Conservation (phyloP, 345 rosid species). For the Rhizophora mangle region DNA sequence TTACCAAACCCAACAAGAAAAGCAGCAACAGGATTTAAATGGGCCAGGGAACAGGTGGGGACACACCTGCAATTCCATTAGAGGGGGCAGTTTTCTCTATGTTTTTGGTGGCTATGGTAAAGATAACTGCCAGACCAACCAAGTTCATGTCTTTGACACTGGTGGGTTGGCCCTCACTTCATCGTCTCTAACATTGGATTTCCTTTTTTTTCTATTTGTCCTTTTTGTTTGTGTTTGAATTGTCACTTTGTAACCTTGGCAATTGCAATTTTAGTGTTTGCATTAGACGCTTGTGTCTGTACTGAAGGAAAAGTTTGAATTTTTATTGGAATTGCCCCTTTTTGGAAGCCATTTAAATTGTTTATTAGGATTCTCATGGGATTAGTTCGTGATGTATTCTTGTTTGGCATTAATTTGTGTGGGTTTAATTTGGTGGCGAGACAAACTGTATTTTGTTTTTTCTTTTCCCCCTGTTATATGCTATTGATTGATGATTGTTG, state of each 20-base stretch:
- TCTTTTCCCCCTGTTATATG: not conserved
- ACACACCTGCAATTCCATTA: conserved; percentile 88
- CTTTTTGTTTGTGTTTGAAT: not conserved
- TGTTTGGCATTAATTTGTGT: conserved; percentile 12
- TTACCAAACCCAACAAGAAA: conserved; percentile 1
- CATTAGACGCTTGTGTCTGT: not conserved
- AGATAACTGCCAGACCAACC: conserved; percentile 96
- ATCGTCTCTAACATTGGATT: not conserved
- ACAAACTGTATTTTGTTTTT: not conserved
- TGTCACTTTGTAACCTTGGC: not conserved
- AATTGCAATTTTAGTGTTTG: conserved; percentile 13
- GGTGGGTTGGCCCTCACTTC: conserved; percentile 41
- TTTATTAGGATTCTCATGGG: conserved; percentile 27
- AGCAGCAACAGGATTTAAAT: conserved; percentile 22
- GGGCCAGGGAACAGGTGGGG: conserved; percentile 99
- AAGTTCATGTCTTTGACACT: conserved; percentile 87
- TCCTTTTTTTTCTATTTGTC: not conserved
- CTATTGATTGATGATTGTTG: not conserved
- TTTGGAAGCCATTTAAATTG: conserved; percentile 2
- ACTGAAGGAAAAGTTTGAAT: not conserved
- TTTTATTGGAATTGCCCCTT: not conserved
- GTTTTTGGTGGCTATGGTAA: conserved; percentile 90
- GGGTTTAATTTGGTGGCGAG: not conserved
- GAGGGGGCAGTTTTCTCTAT: conserved; percentile 82
- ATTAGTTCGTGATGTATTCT: conserved; percentile 13